phyloP scores from a whole-genome alignment of 306 rosid species.

The Senna tora region DNA sequence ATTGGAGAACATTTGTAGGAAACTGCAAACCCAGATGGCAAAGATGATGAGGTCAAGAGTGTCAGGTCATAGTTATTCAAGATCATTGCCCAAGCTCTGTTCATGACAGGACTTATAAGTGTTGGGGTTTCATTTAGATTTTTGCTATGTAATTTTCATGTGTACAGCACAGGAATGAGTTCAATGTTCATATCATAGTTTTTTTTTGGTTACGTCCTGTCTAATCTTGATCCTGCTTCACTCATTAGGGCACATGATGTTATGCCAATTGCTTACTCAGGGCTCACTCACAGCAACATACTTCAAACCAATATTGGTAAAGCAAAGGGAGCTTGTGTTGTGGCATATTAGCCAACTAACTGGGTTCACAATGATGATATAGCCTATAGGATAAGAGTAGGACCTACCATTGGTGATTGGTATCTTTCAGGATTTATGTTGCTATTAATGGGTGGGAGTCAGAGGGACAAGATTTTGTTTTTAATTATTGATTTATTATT shows the following conservation, averaged over 20 bases:
- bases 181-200: slow-evolving; percentile 41
- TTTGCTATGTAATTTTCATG: slow-evolving; percentile 36
- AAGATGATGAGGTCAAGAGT: slow-evolving; percentile 71
- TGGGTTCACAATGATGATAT: slow-evolving; percentile 15
- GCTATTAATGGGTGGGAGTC: neutral
- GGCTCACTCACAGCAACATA: no score
- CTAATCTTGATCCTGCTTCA: neutral
- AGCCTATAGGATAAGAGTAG: neutral
- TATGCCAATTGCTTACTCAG: neutral
- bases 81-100: slow-evolving; percentile 88
- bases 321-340: no score
- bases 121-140: slow-evolving; percentile 13
- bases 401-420: slow-evolving; percentile 31
- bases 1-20: slow-evolving; percentile 72
- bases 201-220: no score
- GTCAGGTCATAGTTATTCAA: slow-evolving; percentile 54
- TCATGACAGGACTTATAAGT: slow-evolving; percentile 52
- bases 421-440: neutral
- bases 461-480: no score
- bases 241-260: slow-evolving; percentile 10
- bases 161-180: slow-evolving; percentile 56
- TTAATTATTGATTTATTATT: no score
- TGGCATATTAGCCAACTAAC: slow-evolving; percentile 5
- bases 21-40: slow-evolving; percentile 78
- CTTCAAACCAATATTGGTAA: no score